A percentile compares a stretch with the other conserved stretches of the same genome.
Conservation (phyloP, 1,284 basidiomycete species). For the Pterulicium gracile region DNA sequence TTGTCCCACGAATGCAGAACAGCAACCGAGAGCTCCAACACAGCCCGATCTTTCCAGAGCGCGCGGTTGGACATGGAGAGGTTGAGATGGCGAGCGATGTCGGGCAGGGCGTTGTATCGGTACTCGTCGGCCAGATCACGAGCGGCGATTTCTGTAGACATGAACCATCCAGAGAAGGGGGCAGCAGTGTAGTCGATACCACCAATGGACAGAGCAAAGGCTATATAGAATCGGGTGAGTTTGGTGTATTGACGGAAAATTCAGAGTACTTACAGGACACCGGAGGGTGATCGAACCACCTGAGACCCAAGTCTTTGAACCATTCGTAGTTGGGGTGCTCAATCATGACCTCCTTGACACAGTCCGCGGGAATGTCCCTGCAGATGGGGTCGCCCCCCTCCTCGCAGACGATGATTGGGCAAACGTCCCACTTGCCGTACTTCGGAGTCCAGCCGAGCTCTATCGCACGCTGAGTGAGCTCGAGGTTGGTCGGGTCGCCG, state of each 20-base stretch:
- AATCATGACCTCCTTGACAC: neutral
- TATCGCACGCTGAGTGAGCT: neutral
- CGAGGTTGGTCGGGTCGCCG: neutral
- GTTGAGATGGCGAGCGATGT: neutral
- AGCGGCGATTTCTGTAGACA: neutral
- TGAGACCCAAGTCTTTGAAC: neutral
- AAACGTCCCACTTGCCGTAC: slow-evolving; percentile 1
- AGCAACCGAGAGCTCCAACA: neutral
- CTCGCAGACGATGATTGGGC: neutral
- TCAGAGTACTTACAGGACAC: neutral
- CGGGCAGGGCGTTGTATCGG: slow-evolving; percentile 1
- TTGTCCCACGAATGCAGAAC: slow-evolving; percentile 1
- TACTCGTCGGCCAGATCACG: slow-evolving; percentile 1
- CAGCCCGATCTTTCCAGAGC: slow-evolving; percentile 1
- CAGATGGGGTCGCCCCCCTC: neutral
- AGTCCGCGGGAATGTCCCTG: neutral
- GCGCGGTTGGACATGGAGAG: slow-evolving; percentile 1
- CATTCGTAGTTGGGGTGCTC: neutral
- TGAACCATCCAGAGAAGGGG: slow-evolving; percentile 2
- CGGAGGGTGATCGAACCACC: slow-evolving; percentile 1
- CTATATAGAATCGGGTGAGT: neutral
- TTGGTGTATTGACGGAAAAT: neutral
- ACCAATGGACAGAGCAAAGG: neutral
- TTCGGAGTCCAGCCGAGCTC: slow-evolving; percentile 1
- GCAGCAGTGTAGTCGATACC: slow-evolving; percentile 1